These are phyloP conservation scores for Pseudofabraea citricarpa DNA, from an alignment of 2,329 filamentous ascomycete species.

Conservation along the genomic window DNA sequence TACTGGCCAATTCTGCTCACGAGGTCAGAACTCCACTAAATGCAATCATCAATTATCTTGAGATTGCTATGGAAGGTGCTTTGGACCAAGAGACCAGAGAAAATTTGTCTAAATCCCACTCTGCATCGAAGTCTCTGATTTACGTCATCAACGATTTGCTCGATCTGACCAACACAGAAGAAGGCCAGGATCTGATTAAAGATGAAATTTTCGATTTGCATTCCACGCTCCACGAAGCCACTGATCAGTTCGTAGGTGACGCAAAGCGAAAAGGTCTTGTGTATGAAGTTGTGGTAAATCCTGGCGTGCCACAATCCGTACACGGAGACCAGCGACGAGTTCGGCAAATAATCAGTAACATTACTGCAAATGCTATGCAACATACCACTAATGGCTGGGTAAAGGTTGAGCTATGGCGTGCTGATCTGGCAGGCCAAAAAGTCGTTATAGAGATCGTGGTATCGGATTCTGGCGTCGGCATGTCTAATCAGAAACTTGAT, in stretches of 20 bases:
- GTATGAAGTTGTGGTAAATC: constrained; percentile 64
- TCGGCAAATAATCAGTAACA: constrained; percentile 77
- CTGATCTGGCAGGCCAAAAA: constrained; percentile 45
- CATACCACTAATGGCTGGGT: constrained; percentile 67
- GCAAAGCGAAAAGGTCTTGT: constrained; percentile 69
- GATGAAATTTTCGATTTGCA: constrained; percentile 74
- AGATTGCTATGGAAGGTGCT: constrained; percentile 79
- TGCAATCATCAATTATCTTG: constrained; percentile 90
- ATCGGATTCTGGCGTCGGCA: constrained; percentile 70
- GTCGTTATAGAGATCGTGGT: constrained; percentile 70
- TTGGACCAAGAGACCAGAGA: constrained; percentile 81
- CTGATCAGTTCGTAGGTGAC: constrained; percentile 68
- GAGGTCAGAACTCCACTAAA: constrained; percentile 89
- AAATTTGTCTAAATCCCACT: constrained; percentile 79
- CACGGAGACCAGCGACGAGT: constrained; percentile 75
- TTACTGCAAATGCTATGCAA: constrained; percentile 81
- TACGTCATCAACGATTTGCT: constrained; percentile 92
- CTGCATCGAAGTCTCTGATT: constrained; percentile 85
- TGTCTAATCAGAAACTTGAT: constrained; percentile 55
- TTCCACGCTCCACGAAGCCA: constrained; percentile 70
- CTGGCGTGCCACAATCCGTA: constrained; percentile 65
- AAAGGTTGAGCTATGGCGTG: constrained; percentile 64
- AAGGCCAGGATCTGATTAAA: constrained; percentile 73
- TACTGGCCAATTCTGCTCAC: constrained; percentile 85
- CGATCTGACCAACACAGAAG: constrained; percentile 83